phyloP scores from a whole-genome alignment of 768 basidiomycete species.

The Boletellus ananiceps region DNA sequence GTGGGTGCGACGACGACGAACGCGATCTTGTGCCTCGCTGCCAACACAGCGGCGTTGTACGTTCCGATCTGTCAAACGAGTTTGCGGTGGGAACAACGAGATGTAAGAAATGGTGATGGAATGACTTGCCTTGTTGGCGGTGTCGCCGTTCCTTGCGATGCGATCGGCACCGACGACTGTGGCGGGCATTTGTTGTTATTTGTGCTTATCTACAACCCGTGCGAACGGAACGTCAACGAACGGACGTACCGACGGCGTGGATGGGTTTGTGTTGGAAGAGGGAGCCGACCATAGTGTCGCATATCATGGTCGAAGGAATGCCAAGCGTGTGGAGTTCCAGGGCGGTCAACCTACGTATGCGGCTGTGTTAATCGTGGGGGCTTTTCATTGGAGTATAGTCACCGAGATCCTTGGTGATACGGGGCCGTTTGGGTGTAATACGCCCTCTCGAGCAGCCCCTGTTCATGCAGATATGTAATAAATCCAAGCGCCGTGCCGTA shows the following conservation, averaged over 20 bases:
- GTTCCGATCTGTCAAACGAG: constrained; percentile 63
- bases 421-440: constrained; percentile 94
- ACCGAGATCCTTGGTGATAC: constrained; percentile 90
- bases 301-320: constrained; percentile 90
- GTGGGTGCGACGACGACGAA: constrained; percentile 93
- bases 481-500: constrained; percentile 94
- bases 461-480: constrained; percentile 85
- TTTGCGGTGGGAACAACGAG: background rate
- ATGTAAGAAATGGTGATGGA: background rate
- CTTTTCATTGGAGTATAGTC: constrained; percentile 3
- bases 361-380: background rate
- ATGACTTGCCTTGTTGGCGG: constrained; percentile 78
- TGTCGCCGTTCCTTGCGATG: constrained; percentile 91
- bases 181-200: background rate
- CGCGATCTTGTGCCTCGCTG: constrained; percentile 80
- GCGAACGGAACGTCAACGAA: background rate
- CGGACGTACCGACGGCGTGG: constrained; percentile 64
- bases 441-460: constrained; percentile 69
- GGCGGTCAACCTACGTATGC: constrained; percentile 65
- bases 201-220: background rate
- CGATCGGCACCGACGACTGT: constrained; percentile 83
- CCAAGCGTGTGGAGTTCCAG: constrained; percentile 81
- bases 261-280: constrained; percentile 84
- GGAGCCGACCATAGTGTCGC: constrained; percentile 97
- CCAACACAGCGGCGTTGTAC: constrained; percentile 92